phyloP scores from a whole-genome alignment of 2,329 filamentous ascomycete species.

The Ascochyta koolunga region DNA sequence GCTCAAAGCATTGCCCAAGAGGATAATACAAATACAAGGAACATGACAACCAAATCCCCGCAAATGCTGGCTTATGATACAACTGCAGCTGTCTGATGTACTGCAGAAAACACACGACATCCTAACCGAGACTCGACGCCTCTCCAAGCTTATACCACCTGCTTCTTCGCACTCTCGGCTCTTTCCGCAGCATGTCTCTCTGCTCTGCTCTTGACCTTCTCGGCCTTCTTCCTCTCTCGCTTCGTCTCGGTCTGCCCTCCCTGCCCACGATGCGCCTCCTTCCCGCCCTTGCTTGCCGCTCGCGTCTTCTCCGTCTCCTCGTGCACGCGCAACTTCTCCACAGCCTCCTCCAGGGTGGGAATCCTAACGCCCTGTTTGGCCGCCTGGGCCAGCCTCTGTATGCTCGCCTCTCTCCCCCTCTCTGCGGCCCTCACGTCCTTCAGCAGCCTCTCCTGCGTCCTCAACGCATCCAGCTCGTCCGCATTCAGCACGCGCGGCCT shows the following conservation, averaged over 20 bases:
- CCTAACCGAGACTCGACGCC: background rate
- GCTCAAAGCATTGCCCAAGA: constrained; percentile 7
- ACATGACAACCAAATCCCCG: constrained; percentile 8
- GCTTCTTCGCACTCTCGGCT: constrained; percentile 29
- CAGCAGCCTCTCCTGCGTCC: constrained; percentile 60
- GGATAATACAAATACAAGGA: constrained; percentile 13
- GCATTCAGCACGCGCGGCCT: constrained; percentile 70
- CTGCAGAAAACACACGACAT: constrained; percentile 9
- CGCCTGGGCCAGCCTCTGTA: constrained; percentile 36
- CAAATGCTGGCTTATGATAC: constrained; percentile 7
- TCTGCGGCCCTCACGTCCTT: constrained; percentile 63
- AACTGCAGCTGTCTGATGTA: background rate
- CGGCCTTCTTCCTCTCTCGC: constrained; percentile 33
- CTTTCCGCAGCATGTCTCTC: constrained; percentile 34
- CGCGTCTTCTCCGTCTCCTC: constrained; percentile 26
- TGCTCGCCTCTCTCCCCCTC: constrained; percentile 36
- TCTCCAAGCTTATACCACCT: constrained; percentile 23
- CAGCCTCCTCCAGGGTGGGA: constrained; percentile 41
- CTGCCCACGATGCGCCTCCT: constrained; percentile 33
- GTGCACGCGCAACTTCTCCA: constrained; percentile 32
- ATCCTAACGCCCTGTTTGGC: constrained; percentile 35
- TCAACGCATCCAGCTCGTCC: constrained; percentile 64
- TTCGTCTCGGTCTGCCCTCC: constrained; percentile 33
- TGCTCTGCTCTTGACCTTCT: constrained; percentile 31
- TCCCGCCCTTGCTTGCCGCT: constrained; percentile 15